Base-by-base conservation (phyloP, 225 moss, liverwort and hornwort genomes). In the Neckera pumila region DNA sequence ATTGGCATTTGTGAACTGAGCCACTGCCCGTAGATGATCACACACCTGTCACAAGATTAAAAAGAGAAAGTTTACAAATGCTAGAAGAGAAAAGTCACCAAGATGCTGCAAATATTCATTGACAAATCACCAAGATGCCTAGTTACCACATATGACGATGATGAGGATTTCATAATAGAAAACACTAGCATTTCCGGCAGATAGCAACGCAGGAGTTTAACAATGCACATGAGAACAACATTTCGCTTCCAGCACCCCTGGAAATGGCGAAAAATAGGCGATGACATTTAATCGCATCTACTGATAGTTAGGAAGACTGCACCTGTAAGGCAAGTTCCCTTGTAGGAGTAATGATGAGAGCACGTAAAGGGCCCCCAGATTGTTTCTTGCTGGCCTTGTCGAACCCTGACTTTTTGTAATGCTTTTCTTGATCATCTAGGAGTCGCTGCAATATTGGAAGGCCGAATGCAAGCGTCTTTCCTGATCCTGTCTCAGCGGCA, bases 401-500 rank as follows among this genome's bases (percentile, higher is more conserved):
- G 20, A 62, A 76, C 30, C 78, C 89, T 38, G 88, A 80, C 19
- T 76, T 88, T 62, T 71, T 88, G 19, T 83, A n/a, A 30, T 87
- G 87, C 88, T 98, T 98, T 63, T 95, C 97, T 84, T 95, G 92
- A 79, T 97, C 98, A 82, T 99, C 93, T 56, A 96, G 86, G 74
- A 99, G 90, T 31, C 97, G 93, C 89, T 97, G 99, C 83, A 99
- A 81, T 85, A 97, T 99, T 73, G 99, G 99, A 64, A 99, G 91
- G 87, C 98, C 96, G 47, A 99, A 99, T 81, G 98, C 98, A 88
- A 99, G 97, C n/a, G 98, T 99, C 89, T 99, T 99, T 86, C 98
- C 98, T 53, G 98, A 99, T 82, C 98, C 98, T 82, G 98, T 99
- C 91, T 99, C 98, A 88, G 98, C 98, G n/a, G 98, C 98, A 81